A percentile compares a stretch with the other conserved stretches of the same genome.
phyloP scores from a whole-genome alignment of 2,329 filamentous ascomycete species.

The Chaetomiaceae sp. region DNA sequence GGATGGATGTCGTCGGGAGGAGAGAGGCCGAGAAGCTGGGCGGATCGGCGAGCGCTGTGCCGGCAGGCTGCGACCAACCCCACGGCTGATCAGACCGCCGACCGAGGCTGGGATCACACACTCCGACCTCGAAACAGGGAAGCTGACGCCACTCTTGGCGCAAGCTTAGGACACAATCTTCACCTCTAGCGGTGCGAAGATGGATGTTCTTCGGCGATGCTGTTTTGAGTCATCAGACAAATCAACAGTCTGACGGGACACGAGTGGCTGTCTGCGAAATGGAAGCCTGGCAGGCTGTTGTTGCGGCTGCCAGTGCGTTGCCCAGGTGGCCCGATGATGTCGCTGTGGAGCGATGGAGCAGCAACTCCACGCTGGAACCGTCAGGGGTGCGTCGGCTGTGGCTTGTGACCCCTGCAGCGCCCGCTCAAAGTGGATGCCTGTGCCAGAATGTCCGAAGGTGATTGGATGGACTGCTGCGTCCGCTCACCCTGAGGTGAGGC shows the following conservation, averaged over 20 bases:
- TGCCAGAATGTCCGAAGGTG: background rate
- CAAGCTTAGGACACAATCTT: background rate
- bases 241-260: no score
- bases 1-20: background rate
- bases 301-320: background rate
- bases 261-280: background rate
- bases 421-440: background rate
- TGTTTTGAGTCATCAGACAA: no score
- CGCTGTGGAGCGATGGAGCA: conserved; percentile 13
- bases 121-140: background rate
- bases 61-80: conserved; percentile 21
- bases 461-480: conserved; percentile 1
- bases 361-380: background rate
- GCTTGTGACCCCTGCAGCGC: background rate
- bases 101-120: background rate
- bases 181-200: background rate
- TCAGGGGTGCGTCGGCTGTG: conserved; percentile 6
- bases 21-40: background rate
- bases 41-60: conserved; percentile 19
- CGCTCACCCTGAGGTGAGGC: no score
- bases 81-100: conserved; percentile 18
- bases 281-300: background rate
- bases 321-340: conserved; percentile 13
- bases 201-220: no score
- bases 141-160: conserved; percentile 9